Base-by-base conservation (phyloP, 495 filamentous ascomycete species). In the Lichina pygmaea region DNA sequence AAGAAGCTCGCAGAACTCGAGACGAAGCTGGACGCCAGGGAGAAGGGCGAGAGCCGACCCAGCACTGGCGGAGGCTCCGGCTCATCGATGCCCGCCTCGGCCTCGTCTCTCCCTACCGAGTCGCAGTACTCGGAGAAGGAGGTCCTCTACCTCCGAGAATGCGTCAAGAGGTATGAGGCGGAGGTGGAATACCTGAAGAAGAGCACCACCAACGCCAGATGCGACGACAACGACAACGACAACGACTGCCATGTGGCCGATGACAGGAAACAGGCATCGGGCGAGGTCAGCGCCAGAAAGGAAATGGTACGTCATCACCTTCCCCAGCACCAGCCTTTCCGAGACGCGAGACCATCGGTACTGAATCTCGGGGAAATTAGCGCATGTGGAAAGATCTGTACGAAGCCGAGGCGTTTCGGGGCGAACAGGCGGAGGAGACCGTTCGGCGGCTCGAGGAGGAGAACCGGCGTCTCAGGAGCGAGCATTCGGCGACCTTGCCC, bases 331-430 rank as follows among this genome's bases (percentile, higher is more conserved):
- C 24, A 24, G 24, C 2, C 2, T 24, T 24, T 24, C 2, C 4
- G 24, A 24, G 1, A 24, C 24, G 24, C 24, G 24, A 24, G 24
- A 24, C 24, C 24, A 24, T 24, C 4, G 24, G 24, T 24, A 24
- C 24, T 24, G 24, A 24, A 4, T 4, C 24, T 24, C 24, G 24
- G 24, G 24, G 24, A 24, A 1, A 2, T 4, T 24, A 24, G 24
- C 24, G 86, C 43, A 85, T 93, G 61, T 91, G 80, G 77, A 89
- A 86, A 55, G 86, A 97, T 54, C 73, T 94, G 52, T 68, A 93
- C n/a, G 83, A 94, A 52, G 78, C 86, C 41, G 89, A 95, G 57
- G 86, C 81, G 6, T 73, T 81, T 1, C 72, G 85, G 45, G 72
- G 89, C 37, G 89, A 94, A 58, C 82, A 93, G 57, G 71, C 80